A percentile compares a stretch with the other conserved stretches of the same genome.
These are phyloP conservation scores for Pinus albicaulis DNA, from an alignment of 75 land plant species.

Conservation along the genomic window DNA sequence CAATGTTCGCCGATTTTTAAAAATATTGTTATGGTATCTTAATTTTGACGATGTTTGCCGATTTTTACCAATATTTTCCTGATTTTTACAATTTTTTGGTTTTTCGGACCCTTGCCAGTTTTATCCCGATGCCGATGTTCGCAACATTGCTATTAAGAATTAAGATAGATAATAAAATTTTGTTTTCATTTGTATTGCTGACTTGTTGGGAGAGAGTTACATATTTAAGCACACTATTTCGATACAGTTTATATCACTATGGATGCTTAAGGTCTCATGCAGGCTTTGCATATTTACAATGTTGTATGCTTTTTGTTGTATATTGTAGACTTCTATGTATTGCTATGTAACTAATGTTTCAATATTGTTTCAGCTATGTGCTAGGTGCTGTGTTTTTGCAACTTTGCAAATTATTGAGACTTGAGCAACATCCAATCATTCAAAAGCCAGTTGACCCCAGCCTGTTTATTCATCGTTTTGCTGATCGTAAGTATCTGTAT, in stretches of 20 bases:
- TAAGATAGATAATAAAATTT: background rate
- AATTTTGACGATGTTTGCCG: too few relatives aligned
- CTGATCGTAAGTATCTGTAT: constrained; percentile 51
- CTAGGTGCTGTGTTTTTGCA: constrained; percentile 97
- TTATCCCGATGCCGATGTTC: too few relatives aligned
- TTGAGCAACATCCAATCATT: constrained; percentile 69
- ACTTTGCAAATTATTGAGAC: constrained; percentile 69
- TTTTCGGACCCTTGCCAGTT: too few relatives aligned
- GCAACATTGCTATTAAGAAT: background rate
- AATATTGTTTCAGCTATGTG: constrained; percentile 65
- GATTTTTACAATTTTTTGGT: too few relatives aligned
- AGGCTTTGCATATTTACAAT: background rate
- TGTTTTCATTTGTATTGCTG: too few relatives aligned
- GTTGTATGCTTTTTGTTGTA: background rate
- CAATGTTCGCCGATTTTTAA: too few relatives aligned
- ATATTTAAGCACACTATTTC: too few relatives aligned
- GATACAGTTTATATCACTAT: too few relatives aligned
- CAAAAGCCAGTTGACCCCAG: constrained; percentile 94
- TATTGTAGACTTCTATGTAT: background rate
- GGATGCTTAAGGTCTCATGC: too few relatives aligned
- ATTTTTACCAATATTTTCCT: too few relatives aligned
- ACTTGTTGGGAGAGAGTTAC: too few relatives aligned
- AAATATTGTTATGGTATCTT: too few relatives aligned
- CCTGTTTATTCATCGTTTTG: constrained; percentile 85
- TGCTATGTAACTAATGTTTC: constrained; percentile 5